A percentile compares a stretch with the other conserved stretches of the same genome.
These are phyloP conservation scores for Monosporascus sp. DNA, from an alignment of 2,329 filamentous ascomycete species.

Conservation along the genomic window DNA sequence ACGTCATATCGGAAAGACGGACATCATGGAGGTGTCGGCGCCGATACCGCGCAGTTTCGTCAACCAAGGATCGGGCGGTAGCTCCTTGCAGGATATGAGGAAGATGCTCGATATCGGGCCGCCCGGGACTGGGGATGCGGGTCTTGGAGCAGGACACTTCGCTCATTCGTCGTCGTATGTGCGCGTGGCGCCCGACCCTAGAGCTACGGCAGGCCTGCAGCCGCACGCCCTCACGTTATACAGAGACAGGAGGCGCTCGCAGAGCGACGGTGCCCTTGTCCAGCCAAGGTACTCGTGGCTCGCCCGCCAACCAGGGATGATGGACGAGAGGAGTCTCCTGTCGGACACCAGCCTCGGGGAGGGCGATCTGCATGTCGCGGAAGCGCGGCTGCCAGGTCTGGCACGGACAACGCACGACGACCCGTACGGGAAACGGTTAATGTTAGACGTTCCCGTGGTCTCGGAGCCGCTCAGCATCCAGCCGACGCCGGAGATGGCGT, in stretches of 20 bases:
- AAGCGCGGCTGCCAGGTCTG: constrained; percentile 12
- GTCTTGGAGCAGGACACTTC: neutral
- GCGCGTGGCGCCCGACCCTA: constrained; percentile 8
- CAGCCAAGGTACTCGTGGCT: constrained; percentile 16
- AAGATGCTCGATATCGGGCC: constrained; percentile 16
- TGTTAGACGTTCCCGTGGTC: constrained; percentile 16
- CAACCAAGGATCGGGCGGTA: constrained; percentile 14
- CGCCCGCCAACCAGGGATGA: constrained; percentile 4
- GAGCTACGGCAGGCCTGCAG: constrained; percentile 5
- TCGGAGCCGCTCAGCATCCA: constrained; percentile 27
- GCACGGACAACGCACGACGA: constrained; percentile 5
- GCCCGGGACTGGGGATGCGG: constrained; percentile 2
- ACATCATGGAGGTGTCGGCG: constrained; percentile 21
- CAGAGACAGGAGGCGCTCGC: constrained; percentile 8
- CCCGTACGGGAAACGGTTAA: constrained; percentile 5
- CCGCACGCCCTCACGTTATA: constrained; percentile 19
- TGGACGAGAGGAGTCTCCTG: constrained; percentile 21
- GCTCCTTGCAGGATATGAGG: constrained; percentile 10
- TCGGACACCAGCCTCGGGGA: constrained; percentile 25
- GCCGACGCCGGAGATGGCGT: constrained; percentile 25
- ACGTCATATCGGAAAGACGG: constrained; percentile 11
- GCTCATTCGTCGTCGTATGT: constrained; percentile 9
- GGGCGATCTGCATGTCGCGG: constrained; percentile 14
- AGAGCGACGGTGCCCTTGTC: constrained; percentile 6
- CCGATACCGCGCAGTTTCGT: constrained; percentile 24